Conservation (phyloP, 495 filamentous ascomycete species). For the Daldinia loculata region DNA sequence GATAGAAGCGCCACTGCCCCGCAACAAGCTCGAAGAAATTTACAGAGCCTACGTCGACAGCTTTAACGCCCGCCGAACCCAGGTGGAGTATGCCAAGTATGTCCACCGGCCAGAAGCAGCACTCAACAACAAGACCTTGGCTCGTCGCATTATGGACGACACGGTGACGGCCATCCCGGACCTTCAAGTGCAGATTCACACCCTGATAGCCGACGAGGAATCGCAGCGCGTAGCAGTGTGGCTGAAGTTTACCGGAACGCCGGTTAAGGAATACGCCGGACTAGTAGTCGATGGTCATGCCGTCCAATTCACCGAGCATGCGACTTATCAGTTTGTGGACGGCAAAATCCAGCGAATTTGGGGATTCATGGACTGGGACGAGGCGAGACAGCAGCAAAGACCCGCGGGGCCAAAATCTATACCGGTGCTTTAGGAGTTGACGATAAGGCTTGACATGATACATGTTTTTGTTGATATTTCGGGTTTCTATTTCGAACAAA, state of each 20-base stretch:
- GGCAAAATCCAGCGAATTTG: slow-evolving; percentile 37
- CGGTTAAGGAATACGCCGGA: slow-evolving; percentile 27
- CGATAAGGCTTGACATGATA: not conserved
- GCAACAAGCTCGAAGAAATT: slow-evolving; percentile 21
- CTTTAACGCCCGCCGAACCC: slow-evolving; percentile 22
- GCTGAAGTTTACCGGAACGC: slow-evolving; percentile 34
- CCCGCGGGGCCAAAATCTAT: slow-evolving; percentile 3
- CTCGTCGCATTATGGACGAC: slow-evolving; percentile 30
- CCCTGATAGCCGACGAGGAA: slow-evolving; percentile 29
- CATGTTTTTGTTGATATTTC: not conserved
- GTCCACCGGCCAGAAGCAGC: slow-evolving; percentile 22
- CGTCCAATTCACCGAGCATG: slow-evolving; percentile 33
- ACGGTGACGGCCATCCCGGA: slow-evolving; percentile 32
- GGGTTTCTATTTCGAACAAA: not conserved
- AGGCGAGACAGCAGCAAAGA: slow-evolving; percentile 27
- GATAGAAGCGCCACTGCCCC: slow-evolving; percentile 17
- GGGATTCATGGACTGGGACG: slow-evolving; percentile 35
- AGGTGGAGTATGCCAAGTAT: slow-evolving; percentile 27
- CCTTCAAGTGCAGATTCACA: slow-evolving; percentile 30
- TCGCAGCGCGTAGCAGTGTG: slow-evolving; percentile 35
- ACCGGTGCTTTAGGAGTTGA: slow-evolving; percentile 8
- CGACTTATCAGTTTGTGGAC: slow-evolving; percentile 36
- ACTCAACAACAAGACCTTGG: slow-evolving; percentile 29
- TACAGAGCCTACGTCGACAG: slow-evolving; percentile 28
- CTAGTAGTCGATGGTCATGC: slow-evolving; percentile 18